Evolutionary conservation across 2,329 filamentous ascomycete species (phyloP), one percentile per base, ranked within the genome.

Genomic region (Penicillium brevicompactum): DNA sequence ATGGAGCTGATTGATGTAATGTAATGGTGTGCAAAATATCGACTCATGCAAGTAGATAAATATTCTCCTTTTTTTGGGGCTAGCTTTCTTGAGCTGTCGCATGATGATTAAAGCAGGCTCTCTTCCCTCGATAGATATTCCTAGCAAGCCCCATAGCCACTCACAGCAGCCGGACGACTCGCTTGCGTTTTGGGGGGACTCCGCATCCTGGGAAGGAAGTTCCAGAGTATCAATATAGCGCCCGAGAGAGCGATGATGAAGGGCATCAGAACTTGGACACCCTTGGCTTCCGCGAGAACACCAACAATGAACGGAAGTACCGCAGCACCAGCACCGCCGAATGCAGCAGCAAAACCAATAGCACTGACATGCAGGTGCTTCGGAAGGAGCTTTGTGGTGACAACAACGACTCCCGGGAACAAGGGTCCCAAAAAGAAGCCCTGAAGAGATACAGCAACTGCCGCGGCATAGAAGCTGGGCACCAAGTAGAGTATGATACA

Each of bases 401-500:
- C 83, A 1, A 90, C 84, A 10, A 92, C 81, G 2, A 83, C 87
- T 2, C 85, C 86, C 0, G 88, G 87, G 67, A 91, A 91, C 27
- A 91, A 71, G 0, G 89, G 89, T 0, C 89, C 89, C 0, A 90
- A 78, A 66, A 91, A 89, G 77, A 91, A 88, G 1, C 89, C 89
- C 48, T 89, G 79, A 0, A 90, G 74, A 0, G 84, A 80, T 21
- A 92, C 87, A 18, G 88, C 87, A 9, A 92, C 78, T 10, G 88
- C 85, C 0, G 87, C 89, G 22, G 89, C 87, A 55, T 88, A 82
- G 68, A 92, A 91, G 55, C 84, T 84, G 0, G 90, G 90, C 0
- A 94, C 86, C 3, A 92, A 84, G 89, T 90, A 94, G 75, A 92
- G 91, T 56, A 92, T 73, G 1, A 94, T 76, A 67, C 92, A 82